A percentile compares a stretch with the other conserved stretches of the same genome.
Evolutionary conservation across 108 stramenopile species (phyloP).

Genomic region (Nannochloropsis salina): DNA sequence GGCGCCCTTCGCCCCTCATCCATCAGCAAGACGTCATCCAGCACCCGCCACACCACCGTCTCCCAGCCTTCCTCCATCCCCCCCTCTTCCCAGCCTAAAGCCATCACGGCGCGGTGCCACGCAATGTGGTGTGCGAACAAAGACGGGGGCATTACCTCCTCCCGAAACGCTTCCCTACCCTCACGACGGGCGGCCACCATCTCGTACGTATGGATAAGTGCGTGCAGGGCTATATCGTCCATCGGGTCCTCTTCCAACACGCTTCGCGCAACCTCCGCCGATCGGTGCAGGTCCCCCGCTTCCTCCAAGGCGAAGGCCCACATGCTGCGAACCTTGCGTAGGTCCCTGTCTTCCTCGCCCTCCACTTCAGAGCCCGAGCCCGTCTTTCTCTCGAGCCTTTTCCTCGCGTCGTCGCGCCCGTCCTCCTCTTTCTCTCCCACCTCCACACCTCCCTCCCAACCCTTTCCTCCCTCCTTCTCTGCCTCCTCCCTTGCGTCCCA

Average conservation of each 20-base stretch:
- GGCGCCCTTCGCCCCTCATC: not conserved
- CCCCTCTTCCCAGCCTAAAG: not conserved
- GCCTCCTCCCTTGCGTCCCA: not conserved
- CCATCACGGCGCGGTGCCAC: not conserved
- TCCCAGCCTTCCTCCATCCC: not conserved
- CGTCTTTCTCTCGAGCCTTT: not conserved
- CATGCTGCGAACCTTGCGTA: not conserved
- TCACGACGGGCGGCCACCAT: not conserved
- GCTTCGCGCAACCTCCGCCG: not conserved
- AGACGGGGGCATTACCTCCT: not conserved
- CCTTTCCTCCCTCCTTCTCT: not conserved
- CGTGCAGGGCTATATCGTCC: not conserved
- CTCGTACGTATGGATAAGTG: not conserved
- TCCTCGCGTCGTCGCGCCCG: not conserved
- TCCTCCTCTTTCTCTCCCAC: conserved; percentile 2
- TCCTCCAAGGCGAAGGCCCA: conserved; percentile 14
- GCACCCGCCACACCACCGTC: not conserved
- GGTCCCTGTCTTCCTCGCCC: not conserved
- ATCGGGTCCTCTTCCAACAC: not conserved
- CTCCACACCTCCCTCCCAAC: not conserved
- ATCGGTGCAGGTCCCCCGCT: not conserved
- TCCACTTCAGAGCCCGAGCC: not conserved
- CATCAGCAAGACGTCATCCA: not conserved
- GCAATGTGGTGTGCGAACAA: not conserved
- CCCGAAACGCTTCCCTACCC: not conserved